These are phyloP conservation scores for Schrenkiella parvula DNA, from an alignment of 345 rosid genomes.

Conservation along the genomic window DNA sequence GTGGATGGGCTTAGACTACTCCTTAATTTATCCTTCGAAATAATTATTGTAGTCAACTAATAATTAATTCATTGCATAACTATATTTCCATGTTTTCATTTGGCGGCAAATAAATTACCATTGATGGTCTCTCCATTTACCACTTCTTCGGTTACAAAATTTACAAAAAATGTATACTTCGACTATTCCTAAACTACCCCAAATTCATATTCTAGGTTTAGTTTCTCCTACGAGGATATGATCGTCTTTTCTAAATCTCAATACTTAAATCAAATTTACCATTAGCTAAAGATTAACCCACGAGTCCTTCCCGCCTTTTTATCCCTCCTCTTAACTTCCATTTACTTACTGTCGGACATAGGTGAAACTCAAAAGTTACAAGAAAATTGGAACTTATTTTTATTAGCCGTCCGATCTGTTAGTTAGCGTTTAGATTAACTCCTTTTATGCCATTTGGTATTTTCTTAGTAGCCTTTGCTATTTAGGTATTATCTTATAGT, in stretches of 20 bases:
- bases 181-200: background rate
- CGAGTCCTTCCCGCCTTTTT: constrained; percentile 16
- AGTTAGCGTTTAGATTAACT: background rate
- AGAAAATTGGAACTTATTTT: background rate
- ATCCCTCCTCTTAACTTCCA: background rate
- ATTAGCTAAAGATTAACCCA: constrained; percentile 1
- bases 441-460: constrained; percentile 11
- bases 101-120: constrained; percentile 19
- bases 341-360: constrained; percentile 2
- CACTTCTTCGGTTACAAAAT: constrained; percentile 18
- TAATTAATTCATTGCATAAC: constrained; percentile 1
- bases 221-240: background rate
- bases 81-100: background rate
- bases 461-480: background rate
- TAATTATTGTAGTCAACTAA: constrained; percentile 21
- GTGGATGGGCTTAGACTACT: constrained; percentile 3
- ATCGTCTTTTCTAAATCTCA: background rate
- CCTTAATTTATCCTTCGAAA: constrained; percentile 15
- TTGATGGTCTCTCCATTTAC: constrained; percentile 13
- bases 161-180: background rate
- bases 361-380: constrained; percentile 24
- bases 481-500: background rate
- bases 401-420: constrained; percentile 1
- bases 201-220: background rate
- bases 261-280: background rate